These are phyloP conservation scores for Eragrostis nindensis DNA, from an alignment of 176 grass and related monocot species.

Conservation along the genomic window DNA sequence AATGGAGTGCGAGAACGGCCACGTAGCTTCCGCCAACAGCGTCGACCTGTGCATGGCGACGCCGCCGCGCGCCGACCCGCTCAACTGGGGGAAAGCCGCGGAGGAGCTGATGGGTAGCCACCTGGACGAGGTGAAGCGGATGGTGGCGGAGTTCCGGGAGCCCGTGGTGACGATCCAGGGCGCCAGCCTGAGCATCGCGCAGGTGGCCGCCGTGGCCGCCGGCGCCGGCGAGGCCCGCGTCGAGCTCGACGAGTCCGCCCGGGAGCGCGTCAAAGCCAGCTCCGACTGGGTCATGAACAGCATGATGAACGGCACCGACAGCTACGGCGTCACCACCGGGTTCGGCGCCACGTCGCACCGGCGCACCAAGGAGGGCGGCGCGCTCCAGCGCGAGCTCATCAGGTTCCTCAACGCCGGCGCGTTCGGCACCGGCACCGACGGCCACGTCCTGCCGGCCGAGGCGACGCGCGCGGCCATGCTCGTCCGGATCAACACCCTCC, in stretches of 20 bases:
- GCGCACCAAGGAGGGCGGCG: constrained; percentile 55
- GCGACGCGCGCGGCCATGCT: constrained; percentile 57
- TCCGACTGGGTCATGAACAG: constrained; percentile 72
- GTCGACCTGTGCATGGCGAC: constrained; percentile 27
- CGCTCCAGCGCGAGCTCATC: constrained; percentile 68
- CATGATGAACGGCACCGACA: constrained; percentile 59
- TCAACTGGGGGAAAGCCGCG: constrained; percentile 60
- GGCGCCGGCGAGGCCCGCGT: constrained; percentile 22
- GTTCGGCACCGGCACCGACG: constrained; percentile 49
- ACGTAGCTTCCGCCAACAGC: constrained; percentile 21
- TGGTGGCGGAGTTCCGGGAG: constrained; percentile 55
- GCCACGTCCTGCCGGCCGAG: constrained; percentile 48
- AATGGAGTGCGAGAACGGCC: constrained; percentile 48
- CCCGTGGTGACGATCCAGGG: constrained; percentile 57
- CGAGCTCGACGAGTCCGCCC: constrained; percentile 50
- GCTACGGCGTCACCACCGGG: constrained; percentile 69
- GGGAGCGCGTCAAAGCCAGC: constrained; percentile 56
- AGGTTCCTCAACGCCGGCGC: constrained; percentile 68
- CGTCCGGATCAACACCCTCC: constrained; percentile 68
- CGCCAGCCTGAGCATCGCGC: constrained; percentile 47
- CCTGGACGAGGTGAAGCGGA: constrained; percentile 62
- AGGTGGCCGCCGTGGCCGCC: constrained; percentile 32
- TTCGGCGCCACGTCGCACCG: constrained; percentile 63
- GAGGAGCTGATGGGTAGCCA: constrained; percentile 57
- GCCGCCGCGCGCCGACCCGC: constrained; percentile 48